Evolutionary conservation across 208 protist species (phyloP), one percentile per base, ranked within the genome.

Genomic region (Trypanosoma boissoni): DNA sequence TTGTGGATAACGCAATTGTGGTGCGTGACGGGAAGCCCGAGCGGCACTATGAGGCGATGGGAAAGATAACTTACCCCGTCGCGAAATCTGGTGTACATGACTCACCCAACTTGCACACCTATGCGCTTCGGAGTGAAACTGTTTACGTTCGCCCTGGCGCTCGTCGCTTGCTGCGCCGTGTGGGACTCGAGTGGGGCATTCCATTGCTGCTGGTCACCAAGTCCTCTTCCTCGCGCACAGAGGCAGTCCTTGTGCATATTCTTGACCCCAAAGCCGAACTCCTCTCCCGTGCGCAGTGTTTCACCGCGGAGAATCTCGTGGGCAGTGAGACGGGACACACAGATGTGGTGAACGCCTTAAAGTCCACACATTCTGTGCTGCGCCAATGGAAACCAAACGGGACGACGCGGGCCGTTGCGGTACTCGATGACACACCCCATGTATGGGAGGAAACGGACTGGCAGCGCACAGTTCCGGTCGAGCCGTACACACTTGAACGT

Each of bases 1-100:
- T 94, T 0, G 64, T 94, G 6, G 87, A 94, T 67, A 91, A 94
- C 57, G 77, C 75, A 21, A 73, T 94, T 46, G 37, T 78, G 29
- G 42, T 52, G 0, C 44, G 49, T 23, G 51, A 73, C 20, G 16
- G 32, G 14, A 32, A 1, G 26, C 14, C 48, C 8, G 42, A 64
- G 18, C 20, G 64, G 16, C 70, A 77, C 51, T 88, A 75, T 51
- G 80, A 88, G 44, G 64, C 69, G 26, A 68, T 66, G 23, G 64
- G 62, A 14, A 49, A 68, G 2, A 48, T 88, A 8, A 55, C 43
- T 2, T 88, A 83, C 53, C 34, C 49, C 16, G 55, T 64, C 2
- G 28, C 21, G 28, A 16, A 58, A 24, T 18, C 42, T 41, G n/a
- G n/a, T n/a, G n/a, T n/a, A n/a, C n/a, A n/a, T n/a, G n/a, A n/a